Percentiles rank a stretch among this genome's conserved stretches.
Evolutionary conservation across 1,284 basidiomycete species (phyloP).

Genomic region (Laetiporus sulphureus): DNA sequence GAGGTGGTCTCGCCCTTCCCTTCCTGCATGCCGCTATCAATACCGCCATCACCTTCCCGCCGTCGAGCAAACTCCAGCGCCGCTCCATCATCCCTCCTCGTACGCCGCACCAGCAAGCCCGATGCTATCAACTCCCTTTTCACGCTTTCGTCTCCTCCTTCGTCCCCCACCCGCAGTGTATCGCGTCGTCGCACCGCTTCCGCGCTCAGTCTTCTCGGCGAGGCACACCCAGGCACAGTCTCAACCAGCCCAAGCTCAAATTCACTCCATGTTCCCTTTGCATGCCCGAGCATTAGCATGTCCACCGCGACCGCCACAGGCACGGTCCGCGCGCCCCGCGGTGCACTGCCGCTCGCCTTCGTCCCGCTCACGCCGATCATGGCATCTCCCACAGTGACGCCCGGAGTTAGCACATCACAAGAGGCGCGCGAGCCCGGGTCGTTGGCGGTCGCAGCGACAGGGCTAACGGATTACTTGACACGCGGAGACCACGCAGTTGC

Average conservation of each 20-base stretch:
- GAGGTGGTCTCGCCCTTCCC: constrained; percentile 7
- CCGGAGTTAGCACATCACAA: constrained; percentile 21
- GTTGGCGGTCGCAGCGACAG: too few relatives aligned
- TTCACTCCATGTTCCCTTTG: constrained; percentile 1
- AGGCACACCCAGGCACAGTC: not conserved
- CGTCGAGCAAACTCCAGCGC: too few relatives aligned
- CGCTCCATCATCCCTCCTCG: constrained; percentile 9
- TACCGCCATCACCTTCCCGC: constrained; percentile 2
- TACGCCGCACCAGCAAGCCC: constrained; percentile 6
- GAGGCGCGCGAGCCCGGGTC: too few relatives aligned
- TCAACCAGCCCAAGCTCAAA: not conserved
- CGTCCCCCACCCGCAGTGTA: not conserved
- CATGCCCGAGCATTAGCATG: constrained; percentile 4
- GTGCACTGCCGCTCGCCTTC: constrained; percentile 29
- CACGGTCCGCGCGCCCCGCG: constrained; percentile 11
- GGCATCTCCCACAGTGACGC: constrained; percentile 51
- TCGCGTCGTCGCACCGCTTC: constrained; percentile 4
- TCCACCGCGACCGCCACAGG: constrained; percentile 10
- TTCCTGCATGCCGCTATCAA: constrained; percentile 5
- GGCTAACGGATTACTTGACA: constrained; percentile 5
- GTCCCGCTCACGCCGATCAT: constrained; percentile 49
- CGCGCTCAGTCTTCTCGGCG: constrained; percentile 4
- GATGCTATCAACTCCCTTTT: constrained; percentile 5
- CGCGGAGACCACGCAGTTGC: not conserved
- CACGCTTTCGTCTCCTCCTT: constrained; percentile 2